Percentiles rank a stretch among this genome's conserved stretches.
Conservation (phyloP, 805 yeast species). For the Ogataea paradorogensis region DNA sequence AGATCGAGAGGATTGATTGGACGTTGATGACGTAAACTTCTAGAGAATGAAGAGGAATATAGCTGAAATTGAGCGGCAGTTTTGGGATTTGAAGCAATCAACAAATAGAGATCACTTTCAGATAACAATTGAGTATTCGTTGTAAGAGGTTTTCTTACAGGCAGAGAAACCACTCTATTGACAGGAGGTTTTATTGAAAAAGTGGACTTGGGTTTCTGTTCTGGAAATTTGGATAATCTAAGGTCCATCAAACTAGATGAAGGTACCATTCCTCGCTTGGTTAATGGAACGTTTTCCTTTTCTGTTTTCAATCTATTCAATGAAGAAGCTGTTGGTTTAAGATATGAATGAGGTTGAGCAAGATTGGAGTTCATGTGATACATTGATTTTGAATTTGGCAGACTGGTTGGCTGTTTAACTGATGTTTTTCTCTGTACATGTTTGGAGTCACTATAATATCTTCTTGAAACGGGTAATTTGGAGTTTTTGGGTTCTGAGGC, state of each 20-base stretch:
- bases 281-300: conserved; percentile 19
- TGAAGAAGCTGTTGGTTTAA: conserved; percentile 23
- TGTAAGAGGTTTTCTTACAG: neutral
- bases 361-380: conserved; percentile 6
- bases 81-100: conserved; percentile 7
- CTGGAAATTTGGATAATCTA: conserved; percentile 2
- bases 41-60: conserved; percentile 2
- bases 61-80: conserved; percentile 8
- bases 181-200: neutral
- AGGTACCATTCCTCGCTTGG: conserved; percentile 5
- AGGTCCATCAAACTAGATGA: conserved; percentile 7
- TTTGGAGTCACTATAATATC: conserved; percentile 16
- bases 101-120: conserved; percentile 9
- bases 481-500: conserved; percentile 9
- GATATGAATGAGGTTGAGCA: conserved; percentile 17
- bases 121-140: conserved; percentile 3
- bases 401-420: conserved; percentile 5
- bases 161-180: conserved; percentile 1
- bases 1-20: conserved; percentile 18
- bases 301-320: conserved; percentile 13
- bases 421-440: conserved; percentile 3
- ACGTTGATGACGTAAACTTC: neutral
- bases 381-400: conserved; percentile 14
- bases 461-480: conserved; percentile 18
- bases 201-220: conserved; percentile 7